Percentiles rank a stretch among this genome's conserved stretches.
These are phyloP conservation scores for Apiotrichum akiyoshidainum DNA, from an alignment of 1,284 basidiomycete species.

Conservation along the genomic window DNA sequence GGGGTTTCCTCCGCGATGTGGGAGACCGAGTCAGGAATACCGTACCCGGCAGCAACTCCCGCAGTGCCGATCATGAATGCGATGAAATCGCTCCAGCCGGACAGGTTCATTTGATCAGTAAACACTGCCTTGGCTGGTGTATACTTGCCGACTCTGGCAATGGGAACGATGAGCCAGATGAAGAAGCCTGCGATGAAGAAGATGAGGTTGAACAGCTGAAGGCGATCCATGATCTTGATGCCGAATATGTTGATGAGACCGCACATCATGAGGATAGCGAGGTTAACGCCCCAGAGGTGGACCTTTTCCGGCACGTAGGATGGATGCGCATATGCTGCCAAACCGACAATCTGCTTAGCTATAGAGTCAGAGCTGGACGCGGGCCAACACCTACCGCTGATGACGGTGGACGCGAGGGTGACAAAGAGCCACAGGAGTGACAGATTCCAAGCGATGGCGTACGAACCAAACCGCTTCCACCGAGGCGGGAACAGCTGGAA, in stretches of 20 bases:
- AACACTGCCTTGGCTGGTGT: slow-evolving; percentile 4
- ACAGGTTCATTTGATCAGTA: background rate
- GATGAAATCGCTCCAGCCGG: slow-evolving; percentile 5
- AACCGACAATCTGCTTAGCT: slow-evolving; percentile 3
- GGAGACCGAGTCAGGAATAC: slow-evolving; percentile 4
- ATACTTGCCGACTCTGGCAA: background rate
- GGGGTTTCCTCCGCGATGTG: slow-evolving; percentile 9
- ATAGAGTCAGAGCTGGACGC: background rate
- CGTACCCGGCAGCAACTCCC: slow-evolving; percentile 5
- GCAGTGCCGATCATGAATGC: slow-evolving; percentile 7
- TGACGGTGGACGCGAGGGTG: slow-evolving; percentile 2
- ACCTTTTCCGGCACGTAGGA: background rate
- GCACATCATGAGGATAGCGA: slow-evolving; percentile 1
- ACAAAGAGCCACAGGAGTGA: slow-evolving; percentile 9
- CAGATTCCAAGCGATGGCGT: slow-evolving; percentile 7
- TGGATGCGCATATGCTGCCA: slow-evolving; percentile 1
- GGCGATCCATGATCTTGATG: slow-evolving; percentile 6
- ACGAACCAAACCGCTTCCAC: slow-evolving; percentile 6
- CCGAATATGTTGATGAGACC: slow-evolving; percentile 9
- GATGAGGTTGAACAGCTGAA: slow-evolving; percentile 8
- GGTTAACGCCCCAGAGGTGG: slow-evolving; percentile 8
- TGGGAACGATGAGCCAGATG: slow-evolving; percentile 10
- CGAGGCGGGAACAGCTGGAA: slow-evolving; percentile 9
- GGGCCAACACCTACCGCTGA: background rate
- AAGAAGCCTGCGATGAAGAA: slow-evolving; percentile 9